phyloP scores from a whole-genome alignment of 1,284 basidiomycete species.

The Mrakiaceae sp. region DNA sequence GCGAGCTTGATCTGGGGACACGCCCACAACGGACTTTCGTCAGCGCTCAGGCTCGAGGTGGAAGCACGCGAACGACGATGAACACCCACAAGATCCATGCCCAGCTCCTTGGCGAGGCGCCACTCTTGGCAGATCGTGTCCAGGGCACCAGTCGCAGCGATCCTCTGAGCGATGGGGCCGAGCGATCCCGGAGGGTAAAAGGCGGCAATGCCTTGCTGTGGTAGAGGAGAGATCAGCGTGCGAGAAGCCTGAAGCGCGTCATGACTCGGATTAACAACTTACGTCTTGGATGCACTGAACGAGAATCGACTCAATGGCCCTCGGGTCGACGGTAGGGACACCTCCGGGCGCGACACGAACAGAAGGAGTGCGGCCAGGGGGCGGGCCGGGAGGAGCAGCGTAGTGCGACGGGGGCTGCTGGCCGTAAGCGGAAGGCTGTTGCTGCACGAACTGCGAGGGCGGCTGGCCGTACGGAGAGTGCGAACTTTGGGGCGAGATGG shows the following conservation, averaged over 20 bases:
- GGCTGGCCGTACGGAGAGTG: constrained; percentile 10
- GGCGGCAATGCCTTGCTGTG: constrained; percentile 35
- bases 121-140: constrained; percentile 34
- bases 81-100: constrained; percentile 28
- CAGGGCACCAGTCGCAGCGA: constrained; percentile 33
- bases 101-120: constrained; percentile 34
- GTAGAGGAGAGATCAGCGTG: background rate
- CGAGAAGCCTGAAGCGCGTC: background rate
- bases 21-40: background rate
- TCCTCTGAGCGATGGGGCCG: constrained; percentile 35
- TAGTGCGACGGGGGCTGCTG: background rate
- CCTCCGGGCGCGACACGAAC: no score
- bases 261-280: background rate
- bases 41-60: background rate
- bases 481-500: background rate
- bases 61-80: background rate
- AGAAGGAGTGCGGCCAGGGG: background rate
- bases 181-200: constrained; percentile 39
- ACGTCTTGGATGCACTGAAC: constrained; percentile 17
- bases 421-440: constrained; percentile 15
- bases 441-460: constrained; percentile 24
- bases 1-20: constrained; percentile 28
- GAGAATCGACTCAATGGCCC: constrained; percentile 6
- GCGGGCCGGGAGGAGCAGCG: background rate
- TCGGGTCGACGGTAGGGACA: constrained; percentile 1